phyloP scores from a whole-genome alignment of 2,329 filamentous ascomycete genomes.

The Clarireedia homoeocarpa region DNA sequence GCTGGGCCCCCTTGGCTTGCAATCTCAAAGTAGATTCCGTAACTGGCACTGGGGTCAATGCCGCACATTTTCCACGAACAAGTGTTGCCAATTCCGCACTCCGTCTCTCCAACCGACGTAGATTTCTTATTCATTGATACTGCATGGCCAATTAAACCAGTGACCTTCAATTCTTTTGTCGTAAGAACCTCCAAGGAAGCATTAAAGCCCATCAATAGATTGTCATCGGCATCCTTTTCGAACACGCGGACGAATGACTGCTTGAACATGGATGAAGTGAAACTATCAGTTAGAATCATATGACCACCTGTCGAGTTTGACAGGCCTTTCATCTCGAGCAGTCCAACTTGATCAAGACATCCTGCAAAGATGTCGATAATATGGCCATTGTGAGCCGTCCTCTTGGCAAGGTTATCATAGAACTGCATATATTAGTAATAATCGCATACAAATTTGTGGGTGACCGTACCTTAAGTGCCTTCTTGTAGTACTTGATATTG shows the following conservation, averaged over 20 bases:
- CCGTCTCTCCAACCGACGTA: slow-evolving; percentile 90
- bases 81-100: slow-evolving; percentile 96
- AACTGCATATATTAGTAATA: slow-evolving; percentile 49
- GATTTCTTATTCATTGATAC: slow-evolving; percentile 98
- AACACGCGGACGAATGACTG: slow-evolving; percentile 97
- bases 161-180: slow-evolving; percentile 97
- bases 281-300: slow-evolving; percentile 97
- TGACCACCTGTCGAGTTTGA: slow-evolving; percentile 95
- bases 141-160: slow-evolving; percentile 91
- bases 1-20: slow-evolving; percentile 84
- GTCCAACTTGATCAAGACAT: slow-evolving; percentile 92
- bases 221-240: slow-evolving; percentile 92
- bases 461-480: slow-evolving; percentile 73
- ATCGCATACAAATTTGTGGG: background rate
- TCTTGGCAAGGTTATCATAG: slow-evolving; percentile 89
- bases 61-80: slow-evolving; percentile 99
- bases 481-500: slow-evolving; percentile 99
- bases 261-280: slow-evolving; percentile 98
- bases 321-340: slow-evolving; percentile 96
- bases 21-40: slow-evolving; percentile 96
- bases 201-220: slow-evolving; percentile 97
- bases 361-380: slow-evolving; percentile 97
- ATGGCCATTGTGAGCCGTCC: slow-evolving; percentile 92
- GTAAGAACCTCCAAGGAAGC: slow-evolving; percentile 91
- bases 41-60: slow-evolving; percentile 88